These are phyloP conservation scores for Phytophthora multivora DNA, from an alignment of 352 stramenopile genomes.

Conservation along the genomic window DNA sequence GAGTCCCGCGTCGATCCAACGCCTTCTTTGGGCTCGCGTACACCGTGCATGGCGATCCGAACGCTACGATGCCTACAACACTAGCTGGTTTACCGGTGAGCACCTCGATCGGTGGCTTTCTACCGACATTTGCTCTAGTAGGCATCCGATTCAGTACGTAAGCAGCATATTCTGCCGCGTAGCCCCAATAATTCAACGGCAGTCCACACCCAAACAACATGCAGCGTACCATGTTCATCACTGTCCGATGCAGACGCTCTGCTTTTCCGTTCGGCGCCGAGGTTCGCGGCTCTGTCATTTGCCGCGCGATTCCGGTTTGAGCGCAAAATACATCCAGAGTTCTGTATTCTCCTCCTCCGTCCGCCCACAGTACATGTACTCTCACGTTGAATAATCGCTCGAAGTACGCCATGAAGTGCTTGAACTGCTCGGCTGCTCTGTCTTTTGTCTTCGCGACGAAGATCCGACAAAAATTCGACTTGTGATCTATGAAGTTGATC, in stretches of 20 bases:
- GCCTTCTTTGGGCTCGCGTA: background rate
- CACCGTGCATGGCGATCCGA: too few relatives aligned
- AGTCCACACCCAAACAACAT: conserved; percentile 36
- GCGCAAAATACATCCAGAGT: background rate
- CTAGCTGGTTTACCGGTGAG: too few relatives aligned
- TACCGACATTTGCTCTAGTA: too few relatives aligned
- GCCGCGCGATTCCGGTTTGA: conserved; percentile 4
- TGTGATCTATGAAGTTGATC: conserved; percentile 15
- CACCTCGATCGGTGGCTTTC: too few relatives aligned
- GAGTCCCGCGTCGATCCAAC: background rate
- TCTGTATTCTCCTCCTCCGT: conserved; percentile 3
- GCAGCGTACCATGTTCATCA: conserved; percentile 39
- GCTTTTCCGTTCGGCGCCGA: conserved; percentile 32
- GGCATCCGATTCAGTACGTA: conserved; percentile 18
- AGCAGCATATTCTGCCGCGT: conserved; percentile 27
- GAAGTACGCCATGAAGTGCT: conserved; percentile 2
- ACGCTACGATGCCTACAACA: too few relatives aligned
- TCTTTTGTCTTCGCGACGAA: conserved; percentile 12
- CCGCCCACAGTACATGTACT: background rate
- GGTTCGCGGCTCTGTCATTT: conserved; percentile 25
- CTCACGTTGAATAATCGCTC: conserved; percentile 3
- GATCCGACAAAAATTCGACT: conserved; percentile 5
- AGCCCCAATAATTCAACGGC: conserved; percentile 20
- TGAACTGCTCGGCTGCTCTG: background rate
- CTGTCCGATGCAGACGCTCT: too few relatives aligned